phyloP scores from a whole-genome alignment of 2,329 filamentous ascomycete species.

The Cyphellophora europaea region DNA sequence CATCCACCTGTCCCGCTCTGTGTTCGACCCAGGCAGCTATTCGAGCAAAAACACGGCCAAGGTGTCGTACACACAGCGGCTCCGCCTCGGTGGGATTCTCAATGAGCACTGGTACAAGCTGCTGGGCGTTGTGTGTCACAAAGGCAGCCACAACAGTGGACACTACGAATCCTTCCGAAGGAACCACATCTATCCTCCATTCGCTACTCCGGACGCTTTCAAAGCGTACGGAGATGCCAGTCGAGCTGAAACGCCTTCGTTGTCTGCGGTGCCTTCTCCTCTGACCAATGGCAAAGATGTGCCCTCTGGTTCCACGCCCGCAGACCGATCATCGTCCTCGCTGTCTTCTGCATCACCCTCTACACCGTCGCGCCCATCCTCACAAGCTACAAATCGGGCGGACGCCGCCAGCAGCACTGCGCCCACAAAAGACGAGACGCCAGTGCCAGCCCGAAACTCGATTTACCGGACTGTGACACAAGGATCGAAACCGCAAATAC shows the following conservation, averaged over 20 bases:
- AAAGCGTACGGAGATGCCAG: constrained; percentile 67
- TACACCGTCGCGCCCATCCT: background rate
- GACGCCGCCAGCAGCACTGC: constrained; percentile 1
- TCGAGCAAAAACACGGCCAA: constrained; percentile 94
- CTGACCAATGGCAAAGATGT: constrained; percentile 10
- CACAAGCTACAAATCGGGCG: background rate
- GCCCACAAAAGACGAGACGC: constrained; percentile 1
- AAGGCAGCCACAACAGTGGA: constrained; percentile 89
- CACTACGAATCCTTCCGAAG: constrained; percentile 95
- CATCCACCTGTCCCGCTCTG: constrained; percentile 85
- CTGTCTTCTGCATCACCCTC: constrained; percentile 24
- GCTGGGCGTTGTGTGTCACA: constrained; percentile 82
- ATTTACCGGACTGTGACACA: constrained; percentile 12
- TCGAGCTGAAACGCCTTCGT: constrained; percentile 30
- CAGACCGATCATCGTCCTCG: constrained; percentile 22
- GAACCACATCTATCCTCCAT: constrained; percentile 70
- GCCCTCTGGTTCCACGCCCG: background rate
- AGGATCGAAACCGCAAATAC: constrained; percentile 13
- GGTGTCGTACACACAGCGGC: constrained; percentile 79
- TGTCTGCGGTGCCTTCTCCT: constrained; percentile 40
- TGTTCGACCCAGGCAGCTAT: constrained; percentile 66
- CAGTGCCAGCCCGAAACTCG: constrained; percentile 2
- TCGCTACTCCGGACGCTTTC: constrained; percentile 72
- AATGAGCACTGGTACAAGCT: constrained; percentile 74
- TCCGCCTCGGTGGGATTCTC: constrained; percentile 71